Evolutionary conservation across 257 asterid species (phyloP).

Genomic region (Solanum chilense): DNA sequence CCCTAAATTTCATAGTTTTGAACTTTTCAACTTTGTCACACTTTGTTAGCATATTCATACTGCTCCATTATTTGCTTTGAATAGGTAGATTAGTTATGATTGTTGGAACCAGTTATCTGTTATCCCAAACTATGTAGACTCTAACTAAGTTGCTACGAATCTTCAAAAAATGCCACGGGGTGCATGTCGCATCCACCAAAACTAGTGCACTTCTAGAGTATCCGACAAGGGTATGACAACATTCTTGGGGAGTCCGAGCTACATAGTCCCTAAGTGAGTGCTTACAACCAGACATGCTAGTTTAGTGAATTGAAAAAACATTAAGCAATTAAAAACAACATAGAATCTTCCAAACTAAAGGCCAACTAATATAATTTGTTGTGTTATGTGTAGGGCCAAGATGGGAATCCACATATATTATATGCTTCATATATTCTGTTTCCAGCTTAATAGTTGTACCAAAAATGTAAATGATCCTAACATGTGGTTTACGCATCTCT

Average conservation of each 20-base stretch:
- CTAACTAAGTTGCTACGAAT: background rate
- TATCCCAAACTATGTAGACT: background rate
- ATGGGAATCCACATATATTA: conserved; percentile 9
- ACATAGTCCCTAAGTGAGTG: background rate
- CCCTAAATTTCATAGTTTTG: background rate
- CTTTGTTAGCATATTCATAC: background rate
- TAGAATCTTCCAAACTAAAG: background rate
- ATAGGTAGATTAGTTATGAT: background rate
- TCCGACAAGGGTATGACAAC: background rate
- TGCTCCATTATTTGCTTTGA: background rate
- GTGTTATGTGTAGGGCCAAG: conserved; percentile 3
- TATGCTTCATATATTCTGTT: conserved; percentile 9
- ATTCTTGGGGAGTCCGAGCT: background rate
- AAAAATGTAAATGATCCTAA: conserved; percentile 8
- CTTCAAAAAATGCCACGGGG: background rate
- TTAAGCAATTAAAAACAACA: background rate
- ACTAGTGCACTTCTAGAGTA: background rate
- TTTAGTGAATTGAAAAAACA: background rate
- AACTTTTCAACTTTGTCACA: background rate
- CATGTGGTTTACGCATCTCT: conserved; percentile 23
- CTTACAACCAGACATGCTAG: background rate
- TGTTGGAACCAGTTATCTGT: background rate
- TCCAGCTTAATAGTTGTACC: conserved; percentile 17
- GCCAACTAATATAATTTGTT: conserved; percentile 1
- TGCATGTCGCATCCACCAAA: background rate